Evolutionary conservation across 2,329 filamentous ascomycete genomes (phyloP).

Genomic region (Monosporascus sp.): DNA sequence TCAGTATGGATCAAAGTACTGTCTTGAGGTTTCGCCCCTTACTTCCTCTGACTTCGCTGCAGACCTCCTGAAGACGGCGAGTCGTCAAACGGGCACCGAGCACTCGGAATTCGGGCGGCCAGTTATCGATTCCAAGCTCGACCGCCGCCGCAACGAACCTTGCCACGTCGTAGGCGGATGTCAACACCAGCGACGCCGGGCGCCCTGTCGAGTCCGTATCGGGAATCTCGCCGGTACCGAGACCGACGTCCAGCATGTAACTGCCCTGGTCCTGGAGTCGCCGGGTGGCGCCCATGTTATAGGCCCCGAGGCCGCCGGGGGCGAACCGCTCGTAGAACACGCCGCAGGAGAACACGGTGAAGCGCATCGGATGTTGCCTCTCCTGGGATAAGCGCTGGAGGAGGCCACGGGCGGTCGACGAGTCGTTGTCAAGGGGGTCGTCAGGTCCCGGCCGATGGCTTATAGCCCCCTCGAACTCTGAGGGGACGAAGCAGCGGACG

Average conservation of each 20-base stretch:
- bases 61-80: slow-evolving; percentile 49
- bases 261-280: slow-evolving; percentile 53
- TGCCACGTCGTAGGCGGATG: slow-evolving; percentile 64
- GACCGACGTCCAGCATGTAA: slow-evolving; percentile 60
- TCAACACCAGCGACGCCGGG: slow-evolving; percentile 57
- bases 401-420: slow-evolving; percentile 45
- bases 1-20: slow-evolving; percentile 14
- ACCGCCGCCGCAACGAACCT: slow-evolving; percentile 66
- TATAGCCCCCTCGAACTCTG: slow-evolving; percentile 67
- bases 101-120: slow-evolving; percentile 67
- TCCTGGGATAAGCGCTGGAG: slow-evolving; percentile 44
- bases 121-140: slow-evolving; percentile 53
- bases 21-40: slow-evolving; percentile 14
- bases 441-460: slow-evolving; percentile 41
- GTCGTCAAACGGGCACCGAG: slow-evolving; percentile 61
- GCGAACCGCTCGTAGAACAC: slow-evolving; percentile 72
- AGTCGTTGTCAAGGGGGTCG: slow-evolving; percentile 58
- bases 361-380: slow-evolving; percentile 50
- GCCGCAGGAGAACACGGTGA: slow-evolving; percentile 68
- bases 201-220: slow-evolving; percentile 45
- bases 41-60: slow-evolving; percentile 46
- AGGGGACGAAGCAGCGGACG: slow-evolving; percentile 66
- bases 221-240: slow-evolving; percentile 55
- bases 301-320: slow-evolving; percentile 56
- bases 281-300: slow-evolving; percentile 53